Evolutionary conservation across 164 flowering plant species (phyloP), one percentile per base, ranked within the genome.

Genomic region (Umbellularia californica): DNA sequence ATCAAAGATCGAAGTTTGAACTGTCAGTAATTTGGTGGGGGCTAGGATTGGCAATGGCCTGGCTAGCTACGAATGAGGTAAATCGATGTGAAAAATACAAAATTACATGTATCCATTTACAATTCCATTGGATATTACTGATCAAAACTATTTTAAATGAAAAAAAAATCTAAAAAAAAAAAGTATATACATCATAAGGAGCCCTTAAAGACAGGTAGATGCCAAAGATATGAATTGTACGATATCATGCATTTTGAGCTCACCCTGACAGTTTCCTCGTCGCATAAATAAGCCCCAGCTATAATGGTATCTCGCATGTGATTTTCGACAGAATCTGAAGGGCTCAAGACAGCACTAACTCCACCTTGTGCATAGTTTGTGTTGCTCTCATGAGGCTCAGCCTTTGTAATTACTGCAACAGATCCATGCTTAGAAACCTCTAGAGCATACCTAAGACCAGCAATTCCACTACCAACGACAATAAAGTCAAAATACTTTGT

Each of bases 361-460:
- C 99, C 99, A 75, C 98, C 99, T 80, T 93, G 99, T 65, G 99
- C 99, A 84, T 95, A 95, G 80, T 95, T 95, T 79, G 99, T 95
- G 87, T 90, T 93, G 85, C 99, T 87, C 81, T 93, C 98, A 71
- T 95, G 96, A 76, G 97, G 92, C 81, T 93, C 98, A 10, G 96
- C 97, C 82, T 95, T 95, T 23, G 99, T 95, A 65, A 95, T 90
- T 74, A 95, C 95, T 11, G 99, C 99, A 76, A 93, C 99, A 76
- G 96, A 85, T 73, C 99, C 99, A 77, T 90, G 85, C 78, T 87
- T 94, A 71, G 98, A 91, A 82, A 94, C 97, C 79, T 94, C 97
- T 72, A 94, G 94, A 75, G 98, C 97, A 80, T 92, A 94, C 3
- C 95, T 86, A 63, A 95, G 97, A 51, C 99, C 99, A 74, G 99